Base-by-base conservation (phyloP, 2,329 filamentous ascomycete species). In the Pseudovirgaria hyperparasitica region DNA sequence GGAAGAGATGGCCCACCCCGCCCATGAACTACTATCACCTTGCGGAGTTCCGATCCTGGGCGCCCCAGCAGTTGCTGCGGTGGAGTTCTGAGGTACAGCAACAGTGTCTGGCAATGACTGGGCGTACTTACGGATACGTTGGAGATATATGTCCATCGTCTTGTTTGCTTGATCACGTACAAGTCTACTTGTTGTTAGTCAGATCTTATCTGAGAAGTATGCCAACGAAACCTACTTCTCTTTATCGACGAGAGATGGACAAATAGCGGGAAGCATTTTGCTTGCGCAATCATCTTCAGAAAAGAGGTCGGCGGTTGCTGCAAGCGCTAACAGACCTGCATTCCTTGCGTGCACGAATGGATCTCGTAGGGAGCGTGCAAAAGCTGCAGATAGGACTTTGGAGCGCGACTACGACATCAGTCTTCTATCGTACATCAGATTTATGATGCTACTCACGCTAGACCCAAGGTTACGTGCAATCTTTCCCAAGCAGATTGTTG, bases 1-100 rank as follows among this genome's bases (percentile, higher is more conserved):
- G 2, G 85, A 94, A 0, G 90, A 96, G 29, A 98, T 94, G 2
- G 90, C 90, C 90, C 90, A 98, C 9, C 90, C 90, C 2, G 90
- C 74, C 90, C 90, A 96, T 3, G 75, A 74, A 13, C 67, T 62
- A 28, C 37, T 52, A 21, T 76, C 67, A 20, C 67, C 70, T 33
- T 84, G 79, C 2, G 84, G 76, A 2, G 81, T 90, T 35, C 77
- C 76, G 65, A 92, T 90, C 18, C 82, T 72, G 2, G 82, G 77
- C 1, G 70, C 66, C 56, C 60, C 59, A 14, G 63, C 55, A 9
- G 65, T 52, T 3, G 67, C 57, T 14, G 61, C 61, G n/a, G 32
- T 9, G 4, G 40, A 33, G 9, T 40, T 34, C 11, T 76, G 65
- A 1, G 82, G 70, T 19, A 84, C 80, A 3, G 92, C 57, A 0